These are phyloP conservation scores for Metschnikowia kofuensis DNA, from an alignment of 805 yeast species.

Conservation along the genomic window DNA sequence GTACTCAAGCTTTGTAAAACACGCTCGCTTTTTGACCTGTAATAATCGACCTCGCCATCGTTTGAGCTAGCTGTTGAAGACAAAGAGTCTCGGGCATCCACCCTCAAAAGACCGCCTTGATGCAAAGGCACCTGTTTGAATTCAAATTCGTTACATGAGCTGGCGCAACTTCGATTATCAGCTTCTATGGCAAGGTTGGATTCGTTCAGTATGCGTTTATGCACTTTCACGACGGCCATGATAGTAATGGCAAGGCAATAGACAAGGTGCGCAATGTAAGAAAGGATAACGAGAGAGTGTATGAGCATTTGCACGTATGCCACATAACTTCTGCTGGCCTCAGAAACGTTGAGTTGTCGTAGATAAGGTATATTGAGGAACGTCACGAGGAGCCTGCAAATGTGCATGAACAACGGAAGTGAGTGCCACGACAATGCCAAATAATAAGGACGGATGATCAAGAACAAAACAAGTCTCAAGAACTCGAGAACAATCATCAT, in stretches of 20 bases:
- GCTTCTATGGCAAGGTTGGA: not conserved
- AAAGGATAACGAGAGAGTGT: constrained; percentile 36
- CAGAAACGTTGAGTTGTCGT: constrained; percentile 32
- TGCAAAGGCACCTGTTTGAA: constrained; percentile 11
- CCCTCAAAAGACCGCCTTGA: not conserved
- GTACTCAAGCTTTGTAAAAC: constrained; percentile 6
- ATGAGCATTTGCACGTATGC: constrained; percentile 43
- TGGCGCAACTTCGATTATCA: not conserved
- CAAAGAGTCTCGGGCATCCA: not conserved
- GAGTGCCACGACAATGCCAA: constrained; percentile 27
- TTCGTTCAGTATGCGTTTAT: not conserved
- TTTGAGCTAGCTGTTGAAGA: constrained; percentile 6
- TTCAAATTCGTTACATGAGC: constrained; percentile 6
- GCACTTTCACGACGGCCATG: constrained; percentile 18
- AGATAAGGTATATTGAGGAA: constrained; percentile 45
- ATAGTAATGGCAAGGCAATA: constrained; percentile 29
- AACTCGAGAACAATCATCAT: constrained; percentile 37
- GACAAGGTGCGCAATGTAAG: constrained; percentile 28
- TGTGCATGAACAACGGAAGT: constrained; percentile 31
- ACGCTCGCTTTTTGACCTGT: constrained; percentile 13
- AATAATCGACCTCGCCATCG: constrained; percentile 16
- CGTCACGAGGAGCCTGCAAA: constrained; percentile 39
- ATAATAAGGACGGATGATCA: constrained; percentile 28
- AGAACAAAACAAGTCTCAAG: constrained; percentile 21
- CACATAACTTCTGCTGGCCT: constrained; percentile 37